Conservation (phyloP, 169 alveolate species). For the Eimeria zaria region DNA sequence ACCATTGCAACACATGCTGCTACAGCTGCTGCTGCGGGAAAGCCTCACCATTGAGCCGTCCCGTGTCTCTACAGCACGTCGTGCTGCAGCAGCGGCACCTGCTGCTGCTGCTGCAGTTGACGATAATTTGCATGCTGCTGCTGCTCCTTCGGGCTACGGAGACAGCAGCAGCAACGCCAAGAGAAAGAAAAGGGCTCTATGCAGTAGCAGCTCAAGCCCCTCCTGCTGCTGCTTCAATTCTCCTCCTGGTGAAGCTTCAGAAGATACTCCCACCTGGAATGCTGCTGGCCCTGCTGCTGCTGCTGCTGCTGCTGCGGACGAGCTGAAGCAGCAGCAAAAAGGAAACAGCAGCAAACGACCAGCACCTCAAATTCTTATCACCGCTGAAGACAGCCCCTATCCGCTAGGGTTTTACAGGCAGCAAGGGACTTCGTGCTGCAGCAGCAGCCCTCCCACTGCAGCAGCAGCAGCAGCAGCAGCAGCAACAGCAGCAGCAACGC, state of each 20-base stretch:
- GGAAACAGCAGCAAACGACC: slow-evolving; percentile 41
- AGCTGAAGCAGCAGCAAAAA: background rate
- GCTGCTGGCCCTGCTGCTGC: background rate
- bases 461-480: slow-evolving; percentile 37
- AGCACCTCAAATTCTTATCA: slow-evolving; percentile 8
- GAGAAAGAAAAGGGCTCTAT: background rate
- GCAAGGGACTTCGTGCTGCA: background rate
- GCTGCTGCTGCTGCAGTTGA: slow-evolving; percentile 27
- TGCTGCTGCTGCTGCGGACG: background rate
- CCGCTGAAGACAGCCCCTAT: slow-evolving; percentile 45
- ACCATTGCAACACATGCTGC: slow-evolving; percentile 38
- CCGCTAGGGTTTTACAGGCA: background rate
- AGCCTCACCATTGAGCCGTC: background rate
- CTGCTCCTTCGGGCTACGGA: background rate
- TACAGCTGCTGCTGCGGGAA: slow-evolving; percentile 37
- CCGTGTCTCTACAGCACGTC: slow-evolving; percentile 25
- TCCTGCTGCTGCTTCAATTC: background rate
- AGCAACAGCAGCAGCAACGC: no score
- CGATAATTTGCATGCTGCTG: background rate
- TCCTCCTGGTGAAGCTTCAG: background rate
- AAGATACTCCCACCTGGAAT: background rate
- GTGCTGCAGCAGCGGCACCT: slow-evolving; percentile 39
- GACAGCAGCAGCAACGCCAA: slow-evolving; percentile 38
- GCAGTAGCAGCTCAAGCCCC: background rate
- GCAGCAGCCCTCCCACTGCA: background rate